These are phyloP conservation scores for Metarhizium brunneum DNA, from an alignment of 2,329 filamentous ascomycete genomes.

Conservation along the genomic window DNA sequence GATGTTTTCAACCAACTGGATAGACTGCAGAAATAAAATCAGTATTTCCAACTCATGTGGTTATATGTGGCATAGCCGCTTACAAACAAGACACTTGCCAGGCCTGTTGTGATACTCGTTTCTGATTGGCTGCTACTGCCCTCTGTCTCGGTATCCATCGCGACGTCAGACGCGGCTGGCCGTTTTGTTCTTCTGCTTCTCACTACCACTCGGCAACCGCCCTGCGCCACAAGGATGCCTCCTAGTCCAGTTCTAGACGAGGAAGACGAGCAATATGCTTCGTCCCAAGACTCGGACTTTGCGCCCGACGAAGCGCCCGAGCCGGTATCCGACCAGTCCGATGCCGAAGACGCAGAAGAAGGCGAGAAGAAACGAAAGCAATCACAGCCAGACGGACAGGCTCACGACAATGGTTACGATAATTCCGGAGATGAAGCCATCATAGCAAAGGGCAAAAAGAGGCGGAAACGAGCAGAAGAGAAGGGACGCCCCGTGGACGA, in stretches of 20 bases:
- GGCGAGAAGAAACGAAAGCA: conserved; percentile 15
- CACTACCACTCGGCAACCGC: not conserved
- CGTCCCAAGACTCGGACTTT: conserved; percentile 67
- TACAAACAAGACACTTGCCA: not conserved
- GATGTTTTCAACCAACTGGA: no score
- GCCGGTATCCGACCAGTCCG: conserved; percentile 39
- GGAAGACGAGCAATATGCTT: conserved; percentile 52
- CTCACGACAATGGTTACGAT: conserved; percentile 43
- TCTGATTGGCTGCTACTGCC: not conserved
- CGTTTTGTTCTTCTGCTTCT: not conserved
- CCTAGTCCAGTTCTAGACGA: conserved; percentile 32
- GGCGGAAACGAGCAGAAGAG: conserved; percentile 34
- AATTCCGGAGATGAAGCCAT: conserved; percentile 67
- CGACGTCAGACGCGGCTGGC: not conserved
- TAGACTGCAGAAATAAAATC: no score
- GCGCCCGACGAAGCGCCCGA: conserved; percentile 46
- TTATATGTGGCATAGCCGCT: not conserved
- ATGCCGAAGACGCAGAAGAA: conserved; percentile 32
- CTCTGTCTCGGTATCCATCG: not conserved
- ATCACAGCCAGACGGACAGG: conserved; percentile 12
- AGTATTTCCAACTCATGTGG: no score
- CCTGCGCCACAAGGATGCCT: conserved; percentile 27
- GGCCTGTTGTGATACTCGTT: not conserved
- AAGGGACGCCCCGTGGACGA: conserved; percentile 32
- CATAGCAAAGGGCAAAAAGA: conserved; percentile 52